Evolutionary conservation across 1,284 basidiomycete genomes (phyloP).

Genomic region (Fomitopsis schrenkii): DNA sequence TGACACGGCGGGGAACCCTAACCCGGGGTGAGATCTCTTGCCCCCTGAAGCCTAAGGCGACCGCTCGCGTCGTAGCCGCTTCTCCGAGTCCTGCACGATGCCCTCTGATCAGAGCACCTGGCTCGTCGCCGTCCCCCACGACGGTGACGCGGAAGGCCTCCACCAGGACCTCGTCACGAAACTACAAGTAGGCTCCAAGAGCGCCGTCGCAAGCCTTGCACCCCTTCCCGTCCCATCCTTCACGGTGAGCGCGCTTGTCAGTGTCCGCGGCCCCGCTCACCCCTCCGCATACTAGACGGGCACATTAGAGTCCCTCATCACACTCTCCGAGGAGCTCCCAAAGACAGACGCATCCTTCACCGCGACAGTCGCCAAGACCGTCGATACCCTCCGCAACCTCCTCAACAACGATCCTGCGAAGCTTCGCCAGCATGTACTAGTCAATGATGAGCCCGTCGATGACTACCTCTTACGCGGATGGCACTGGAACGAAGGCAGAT

Average conservation of each 20-base stretch:
- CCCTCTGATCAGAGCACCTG: conserved; percentile 85
- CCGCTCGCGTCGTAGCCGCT: not conserved
- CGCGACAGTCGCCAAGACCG: conserved; percentile 84
- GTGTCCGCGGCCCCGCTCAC: not conserved
- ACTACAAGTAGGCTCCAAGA: conserved; percentile 53
- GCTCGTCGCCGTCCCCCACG: conserved; percentile 71
- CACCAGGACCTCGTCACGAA: conserved; percentile 45
- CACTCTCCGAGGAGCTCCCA: conserved; percentile 88
- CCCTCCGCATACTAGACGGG: conserved; percentile 65
- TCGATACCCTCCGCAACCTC: conserved; percentile 91
- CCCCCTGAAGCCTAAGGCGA: conserved; percentile 1
- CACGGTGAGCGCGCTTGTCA: conserved; percentile 48
- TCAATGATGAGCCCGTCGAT: conserved; percentile 82
- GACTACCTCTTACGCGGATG: conserved; percentile 76
- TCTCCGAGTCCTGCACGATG: conserved; percentile 38
- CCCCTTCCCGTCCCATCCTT: conserved; percentile 70
- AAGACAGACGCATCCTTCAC: conserved; percentile 93
- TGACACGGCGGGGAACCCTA: conserved; percentile 7
- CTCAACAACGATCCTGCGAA: conserved; percentile 86
- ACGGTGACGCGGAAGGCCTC: conserved; percentile 71
- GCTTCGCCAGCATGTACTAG: conserved; percentile 77
- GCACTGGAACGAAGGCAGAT: conserved; percentile 90
- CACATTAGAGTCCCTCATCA: conserved; percentile 88
- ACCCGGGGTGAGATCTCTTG: conserved; percentile 10
- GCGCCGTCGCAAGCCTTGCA: conserved; percentile 41